These are phyloP conservation scores for Clonostachys rosea DNA, from an alignment of 2,329 filamentous ascomycete genomes.

Conservation along the genomic window DNA sequence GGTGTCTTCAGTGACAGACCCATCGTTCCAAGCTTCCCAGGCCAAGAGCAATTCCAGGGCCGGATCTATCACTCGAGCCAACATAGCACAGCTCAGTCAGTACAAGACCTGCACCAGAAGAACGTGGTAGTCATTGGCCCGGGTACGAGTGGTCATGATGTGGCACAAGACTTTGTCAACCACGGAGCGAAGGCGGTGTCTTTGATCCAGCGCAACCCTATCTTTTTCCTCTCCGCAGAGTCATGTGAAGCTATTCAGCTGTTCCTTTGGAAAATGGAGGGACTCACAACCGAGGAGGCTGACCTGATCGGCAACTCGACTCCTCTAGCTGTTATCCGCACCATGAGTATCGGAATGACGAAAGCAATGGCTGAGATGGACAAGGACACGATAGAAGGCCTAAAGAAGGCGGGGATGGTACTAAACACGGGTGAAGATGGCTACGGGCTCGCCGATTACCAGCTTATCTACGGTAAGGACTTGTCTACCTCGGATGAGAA, in stretches of 20 bases:
- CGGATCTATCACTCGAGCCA: conserved; percentile 33
- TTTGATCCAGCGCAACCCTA: conserved; percentile 46
- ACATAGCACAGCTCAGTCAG: conserved; percentile 28
- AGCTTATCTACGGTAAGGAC: conserved; percentile 17
- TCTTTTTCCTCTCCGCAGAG: conserved; percentile 20
- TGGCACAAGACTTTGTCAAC: conserved; percentile 42
- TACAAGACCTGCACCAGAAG: conserved; percentile 16
- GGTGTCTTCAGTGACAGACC: conserved; percentile 32
- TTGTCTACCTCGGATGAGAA: too few relatives aligned
- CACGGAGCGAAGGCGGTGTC: conserved; percentile 39
- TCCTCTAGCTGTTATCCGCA: conserved; percentile 38
- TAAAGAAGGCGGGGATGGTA: conserved; percentile 48
- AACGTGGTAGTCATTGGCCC: conserved; percentile 41
- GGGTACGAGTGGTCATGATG: conserved; percentile 43
- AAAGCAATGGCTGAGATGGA: conserved; percentile 33
- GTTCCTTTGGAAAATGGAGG: conserved; percentile 32
- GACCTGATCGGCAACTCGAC: conserved; percentile 42
- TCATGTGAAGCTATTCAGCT: conserved; percentile 33
- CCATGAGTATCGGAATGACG: conserved; percentile 33
- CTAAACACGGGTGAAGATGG: conserved; percentile 48
- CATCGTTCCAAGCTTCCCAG: conserved; percentile 29
- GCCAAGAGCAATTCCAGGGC: conserved; percentile 33
- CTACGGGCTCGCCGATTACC: conserved; percentile 51
- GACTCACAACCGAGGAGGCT: conserved; percentile 39
- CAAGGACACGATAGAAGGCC: conserved; percentile 32